Evolutionary conservation across 2,329 filamentous ascomycete species (phyloP).

Genomic region (Periglandula ipomoeae): DNA sequence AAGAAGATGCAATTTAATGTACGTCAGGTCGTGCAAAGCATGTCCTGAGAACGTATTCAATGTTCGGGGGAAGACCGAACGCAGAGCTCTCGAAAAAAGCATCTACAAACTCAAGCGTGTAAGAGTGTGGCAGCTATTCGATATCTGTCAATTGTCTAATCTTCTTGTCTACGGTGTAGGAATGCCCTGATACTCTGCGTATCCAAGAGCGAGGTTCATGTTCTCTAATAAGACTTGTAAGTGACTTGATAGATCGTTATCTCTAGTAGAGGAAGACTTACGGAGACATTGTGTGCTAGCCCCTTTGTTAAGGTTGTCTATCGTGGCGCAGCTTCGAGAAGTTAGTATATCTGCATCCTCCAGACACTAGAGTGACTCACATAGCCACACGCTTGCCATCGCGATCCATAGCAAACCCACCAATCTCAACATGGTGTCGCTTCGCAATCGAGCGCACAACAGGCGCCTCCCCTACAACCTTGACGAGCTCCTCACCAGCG

Average conservation of each 20-base stretch:
- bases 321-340: conserved; percentile 52
- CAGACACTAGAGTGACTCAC: too few relatives aligned
- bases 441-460: conserved; percentile 78
- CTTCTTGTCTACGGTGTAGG: too few relatives aligned
- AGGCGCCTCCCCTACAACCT: conserved; percentile 81
- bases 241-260: conserved; percentile 32
- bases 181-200: conserved; percentile 82
- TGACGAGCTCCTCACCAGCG: conserved; percentile 89
- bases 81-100: too few relatives aligned
- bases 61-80: too few relatives aligned
- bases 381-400: conserved; percentile 78
- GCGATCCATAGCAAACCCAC: conserved; percentile 87
- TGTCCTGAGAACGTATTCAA: too few relatives aligned
- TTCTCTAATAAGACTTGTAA: conserved; percentile 60
- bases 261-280: conserved; percentile 38
- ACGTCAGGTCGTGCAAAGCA: too few relatives aligned
- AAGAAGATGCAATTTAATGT: too few relatives aligned
- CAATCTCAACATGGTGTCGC: conserved; percentile 87
- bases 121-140: too few relatives aligned
- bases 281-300: conserved; percentile 87
- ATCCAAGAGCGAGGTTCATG: conserved; percentile 87
- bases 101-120: too few relatives aligned
- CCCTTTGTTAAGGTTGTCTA: conserved; percentile 90
- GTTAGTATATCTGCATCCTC: too few relatives aligned
- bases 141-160: too few relatives aligned